phyloP scores from a whole-genome alignment of 495 filamentous ascomycete genomes.

The Penicillium malachiteum region DNA sequence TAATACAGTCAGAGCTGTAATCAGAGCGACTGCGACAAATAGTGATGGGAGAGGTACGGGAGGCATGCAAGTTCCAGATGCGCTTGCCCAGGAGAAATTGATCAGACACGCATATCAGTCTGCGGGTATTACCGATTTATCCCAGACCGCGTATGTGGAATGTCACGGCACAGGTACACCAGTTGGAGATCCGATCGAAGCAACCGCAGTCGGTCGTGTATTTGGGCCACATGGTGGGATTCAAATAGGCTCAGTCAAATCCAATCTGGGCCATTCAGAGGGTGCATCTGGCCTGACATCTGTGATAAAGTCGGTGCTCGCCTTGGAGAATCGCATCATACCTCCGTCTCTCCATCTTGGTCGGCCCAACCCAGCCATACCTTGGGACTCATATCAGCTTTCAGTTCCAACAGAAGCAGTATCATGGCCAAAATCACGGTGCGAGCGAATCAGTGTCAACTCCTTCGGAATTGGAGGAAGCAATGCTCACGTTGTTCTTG shows the following conservation, averaged over 20 bases:
- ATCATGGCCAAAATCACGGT: slow-evolving; percentile 26
- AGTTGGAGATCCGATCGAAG: slow-evolving; percentile 43
- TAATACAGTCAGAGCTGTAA: slow-evolving; percentile 43
- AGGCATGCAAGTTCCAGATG: slow-evolving; percentile 16
- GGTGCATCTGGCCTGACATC: slow-evolving; percentile 55
- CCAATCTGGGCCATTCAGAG: slow-evolving; percentile 53
- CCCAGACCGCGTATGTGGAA: slow-evolving; percentile 28
- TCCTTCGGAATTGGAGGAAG: slow-evolving; percentile 26
- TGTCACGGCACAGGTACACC: slow-evolving; percentile 34
- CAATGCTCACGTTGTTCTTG: slow-evolving; percentile 27
- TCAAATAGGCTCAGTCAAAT: slow-evolving; percentile 39
- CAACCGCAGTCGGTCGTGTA: slow-evolving; percentile 40
- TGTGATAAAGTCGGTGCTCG: slow-evolving; percentile 55
- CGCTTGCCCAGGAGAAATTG: slow-evolving; percentile 25
- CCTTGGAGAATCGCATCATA: slow-evolving; percentile 47
- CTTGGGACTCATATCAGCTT: slow-evolving; percentile 23
- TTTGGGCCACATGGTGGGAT: slow-evolving; percentile 29
- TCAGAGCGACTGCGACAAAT: slow-evolving; percentile 37
- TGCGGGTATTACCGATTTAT: slow-evolving; percentile 27
- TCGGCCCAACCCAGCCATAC: slow-evolving; percentile 31
- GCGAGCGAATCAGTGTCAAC: slow-evolving; percentile 21
- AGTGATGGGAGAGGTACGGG: slow-evolving; percentile 26
- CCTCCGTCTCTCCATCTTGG: slow-evolving; percentile 46
- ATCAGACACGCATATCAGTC: slow-evolving; percentile 36
- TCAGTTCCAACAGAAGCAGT: slow-evolving; percentile 18